These are phyloP conservation scores for Akanthomyces muscarius DNA, from an alignment of 2,329 filamentous ascomycete genomes.

Conservation along the genomic window DNA sequence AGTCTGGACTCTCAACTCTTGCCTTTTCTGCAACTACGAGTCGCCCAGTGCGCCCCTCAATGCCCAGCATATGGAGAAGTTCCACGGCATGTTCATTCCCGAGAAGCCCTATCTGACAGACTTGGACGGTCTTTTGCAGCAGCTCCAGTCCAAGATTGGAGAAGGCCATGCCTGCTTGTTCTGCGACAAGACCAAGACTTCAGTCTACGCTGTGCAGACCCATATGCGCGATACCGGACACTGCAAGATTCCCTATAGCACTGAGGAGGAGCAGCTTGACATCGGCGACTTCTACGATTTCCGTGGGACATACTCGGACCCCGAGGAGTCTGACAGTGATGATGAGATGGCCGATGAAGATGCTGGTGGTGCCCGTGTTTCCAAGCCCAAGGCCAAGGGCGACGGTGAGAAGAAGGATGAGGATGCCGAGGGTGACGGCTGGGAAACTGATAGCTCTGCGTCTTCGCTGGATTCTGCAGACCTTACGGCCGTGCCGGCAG, in stretches of 20 bases:
- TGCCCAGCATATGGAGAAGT: conserved; percentile 82
- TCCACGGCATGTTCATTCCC: conserved; percentile 94
- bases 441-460: conserved; percentile 92
- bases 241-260: conserved; percentile 91
- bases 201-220: conserved; percentile 77
- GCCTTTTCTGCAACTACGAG: conserved; percentile 88
- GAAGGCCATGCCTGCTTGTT: conserved; percentile 80
- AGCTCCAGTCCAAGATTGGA: conserved; percentile 75
- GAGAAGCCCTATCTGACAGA: conserved; percentile 82
- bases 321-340: conserved; percentile 59
- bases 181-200: conserved; percentile 79
- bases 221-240: conserved; percentile 97
- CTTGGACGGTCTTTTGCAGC: conserved; percentile 72
- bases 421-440: conserved; percentile 65
- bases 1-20: conserved; percentile 49
- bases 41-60: conserved; percentile 75
- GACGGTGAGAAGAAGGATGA: conserved; percentile 50
- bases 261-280: conserved; percentile 84
- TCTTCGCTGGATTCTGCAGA: conserved; percentile 86
- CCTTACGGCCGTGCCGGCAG: conserved; percentile 72
- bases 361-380: conserved; percentile 57
- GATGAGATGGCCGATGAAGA: conserved; percentile 51
- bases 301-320: conserved; percentile 88
- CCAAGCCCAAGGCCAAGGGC: conserved; percentile 45
- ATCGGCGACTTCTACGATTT: conserved; percentile 98